Evolutionary conservation across 2,329 filamentous ascomycete genomes (phyloP), one percentile per base, ranked within the genome.

Genomic region (Xylaria sp.): DNA sequence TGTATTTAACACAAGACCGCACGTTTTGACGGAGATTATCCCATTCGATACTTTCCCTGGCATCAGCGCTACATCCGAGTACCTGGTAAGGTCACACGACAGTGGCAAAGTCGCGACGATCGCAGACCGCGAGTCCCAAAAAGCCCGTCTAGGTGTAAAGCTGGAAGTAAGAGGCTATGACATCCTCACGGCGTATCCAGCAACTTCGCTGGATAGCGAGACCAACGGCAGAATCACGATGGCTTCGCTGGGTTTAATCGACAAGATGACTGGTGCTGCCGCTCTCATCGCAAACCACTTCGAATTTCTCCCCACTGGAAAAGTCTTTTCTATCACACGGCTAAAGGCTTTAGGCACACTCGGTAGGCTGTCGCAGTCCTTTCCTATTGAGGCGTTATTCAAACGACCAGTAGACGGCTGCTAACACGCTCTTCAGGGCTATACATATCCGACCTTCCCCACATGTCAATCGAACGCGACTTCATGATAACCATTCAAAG

Each of bases 221-320:
- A 76, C 75, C 1, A 77, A 77, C 54, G 76, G 82, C 46, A 71
- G 78, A 23, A 82, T 91, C 0, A 82, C 81, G 52, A 83, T 94
- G 1, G 90, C 93, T 0, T 90, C 91, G 20, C 80, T 98, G 0
- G 95, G 95, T 0, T 83, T 98, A 1, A 72, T 97, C 3, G 92
- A 88, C 1, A 97, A 98, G 80, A 97, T 98, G 92, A 94, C 94
- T 0, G 95, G 94, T 0, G 89, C 91, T 0, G 94, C 93, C 0
- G 94, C 94, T 0, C 86, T 97, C 8, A 83, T 91, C 0, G 85
- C 84, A 46, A 90, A 84, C n/a, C 84, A 87, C 33, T 86, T 90
- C 54, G 86, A 86, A 41, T 78, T 90, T 52, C 75, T 75, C 3
- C 77, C 73, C 8, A 90, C 88, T 66, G 89, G 89, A 0, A 83